Evolutionary conservation across 1,284 basidiomycete species (phyloP), one percentile per base, ranked within the genome.

Genomic region (Fomitiporia mediterranea): DNA sequence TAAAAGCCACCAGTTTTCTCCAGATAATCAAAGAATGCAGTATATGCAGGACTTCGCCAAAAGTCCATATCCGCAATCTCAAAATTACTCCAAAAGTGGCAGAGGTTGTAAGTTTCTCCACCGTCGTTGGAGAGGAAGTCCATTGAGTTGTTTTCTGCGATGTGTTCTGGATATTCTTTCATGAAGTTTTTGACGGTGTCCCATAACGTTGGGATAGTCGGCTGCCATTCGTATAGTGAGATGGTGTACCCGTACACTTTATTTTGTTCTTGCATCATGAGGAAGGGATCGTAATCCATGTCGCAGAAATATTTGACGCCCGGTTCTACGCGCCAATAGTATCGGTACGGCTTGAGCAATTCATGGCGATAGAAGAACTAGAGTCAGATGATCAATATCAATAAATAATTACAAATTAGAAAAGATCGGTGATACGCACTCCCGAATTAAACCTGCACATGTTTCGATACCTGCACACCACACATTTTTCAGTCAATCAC

Each of bases 401-500:
- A 63, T 58, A 53, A 60, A 53, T 49, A 59, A 39, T 40, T 34
- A 15, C 13, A 65, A 32, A 44, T 34, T 34, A 39, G 19, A 55
- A 42, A 25, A 30, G 34, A 27, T 50, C 28, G 34, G 25, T 9
- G n/a, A 44, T 35, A 66, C 86, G 67, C 69, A 87, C 89, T 30
- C 90, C 90, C 21, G 87, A 88, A 66, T 92, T 89, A 72, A 89
- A 94, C 44, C 91, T 80, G 68, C 89, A 93, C 89, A 91, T 83
- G 59, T 86, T 85, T 25, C 83, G 76, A 63, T 86, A 86, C n/a
- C 78, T 81, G 62, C 65, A 7, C 60, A 61, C 15, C 58, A 42
- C 47, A 58, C 32, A 49, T 51, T 37, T 42, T 44, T 54, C 43
- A 56, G 49, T 32, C n/a, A 56, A 34, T 43, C 48, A 23, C 21